Percentiles rank a stretch among this genome's conserved stretches.
These are phyloP conservation scores for Cicer bijugum DNA, from an alignment of 306 rosid species.

Conservation along the genomic window DNA sequence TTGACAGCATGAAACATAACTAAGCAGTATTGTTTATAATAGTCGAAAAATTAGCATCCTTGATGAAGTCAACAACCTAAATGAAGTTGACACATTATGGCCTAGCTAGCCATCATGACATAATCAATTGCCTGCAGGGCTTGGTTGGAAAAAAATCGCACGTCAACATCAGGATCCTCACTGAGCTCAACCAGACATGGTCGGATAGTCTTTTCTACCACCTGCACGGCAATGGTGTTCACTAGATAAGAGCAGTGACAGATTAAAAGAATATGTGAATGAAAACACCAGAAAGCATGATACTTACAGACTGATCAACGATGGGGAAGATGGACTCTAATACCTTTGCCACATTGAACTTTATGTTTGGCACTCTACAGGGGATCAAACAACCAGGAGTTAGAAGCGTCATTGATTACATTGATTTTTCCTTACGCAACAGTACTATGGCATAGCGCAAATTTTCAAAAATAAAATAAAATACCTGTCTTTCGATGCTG, in stretches of 20 bases:
- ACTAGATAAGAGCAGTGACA: conserved; percentile 18
- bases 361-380: conserved; percentile 89
- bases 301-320: conserved; percentile 89
- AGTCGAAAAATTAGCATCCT: conserved; percentile 38
- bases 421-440: conserved; percentile 16
- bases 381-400: conserved; percentile 41
- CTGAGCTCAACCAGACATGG: conserved; percentile 89
- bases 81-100: conserved; percentile 34
- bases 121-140: conserved; percentile 86
- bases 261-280: conserved; percentile 9
- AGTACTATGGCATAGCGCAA: not conserved
- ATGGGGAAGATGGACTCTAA: conserved; percentile 85
- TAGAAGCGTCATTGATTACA: conserved; percentile 38
- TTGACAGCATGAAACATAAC: conserved; percentile 40
- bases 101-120: conserved; percentile 87
- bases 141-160: conserved; percentile 85
- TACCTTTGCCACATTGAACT: conserved; percentile 95
- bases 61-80: conserved; percentile 39
- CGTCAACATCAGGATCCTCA: conserved; percentile 97
- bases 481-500: conserved; percentile 88
- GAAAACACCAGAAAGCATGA: conserved; percentile 22
- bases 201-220: conserved; percentile 84
- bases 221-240: conserved; percentile 55
- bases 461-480: conserved; percentile 8
- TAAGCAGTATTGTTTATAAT: conserved; percentile 29